These are phyloP conservation scores for Eremothecium cymbalariae DNA, from an alignment of 1,139 yeast genomes.

Conservation along the genomic window DNA sequence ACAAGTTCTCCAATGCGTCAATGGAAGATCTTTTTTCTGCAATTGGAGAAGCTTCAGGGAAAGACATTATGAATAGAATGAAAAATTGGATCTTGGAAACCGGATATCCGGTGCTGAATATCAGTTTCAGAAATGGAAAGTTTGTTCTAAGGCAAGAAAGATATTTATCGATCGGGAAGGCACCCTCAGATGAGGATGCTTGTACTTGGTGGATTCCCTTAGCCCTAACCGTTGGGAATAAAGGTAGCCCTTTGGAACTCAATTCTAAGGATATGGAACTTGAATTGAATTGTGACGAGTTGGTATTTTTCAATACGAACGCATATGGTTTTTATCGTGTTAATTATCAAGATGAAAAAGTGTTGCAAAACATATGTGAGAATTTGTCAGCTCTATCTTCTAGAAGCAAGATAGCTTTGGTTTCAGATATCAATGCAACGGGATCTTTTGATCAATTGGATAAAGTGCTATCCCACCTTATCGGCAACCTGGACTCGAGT, in stretches of 20 bases:
- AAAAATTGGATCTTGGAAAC: slow-evolving; percentile 55
- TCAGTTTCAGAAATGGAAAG: slow-evolving; percentile 27
- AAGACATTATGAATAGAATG: slow-evolving; percentile 48
- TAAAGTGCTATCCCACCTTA: slow-evolving; percentile 42
- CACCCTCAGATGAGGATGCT: slow-evolving; percentile 38
- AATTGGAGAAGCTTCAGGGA: slow-evolving; percentile 46
- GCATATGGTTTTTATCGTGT: slow-evolving; percentile 62
- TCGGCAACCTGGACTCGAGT: slow-evolving; percentile 41
- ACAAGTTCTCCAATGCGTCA: slow-evolving; percentile 53
- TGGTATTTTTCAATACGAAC: slow-evolving; percentile 55
- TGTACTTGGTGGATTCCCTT: slow-evolving; percentile 75
- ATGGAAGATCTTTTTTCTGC: slow-evolving; percentile 55
- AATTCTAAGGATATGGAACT: slow-evolving; percentile 40
- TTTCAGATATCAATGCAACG: slow-evolving; percentile 55
- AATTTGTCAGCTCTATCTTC: slow-evolving; percentile 41
- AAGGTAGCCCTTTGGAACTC: slow-evolving; percentile 31
- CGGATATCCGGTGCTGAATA: slow-evolving; percentile 57
- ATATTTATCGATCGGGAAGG: slow-evolving; percentile 51
- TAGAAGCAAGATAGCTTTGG: slow-evolving; percentile 57
- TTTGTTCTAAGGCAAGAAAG: slow-evolving; percentile 45
- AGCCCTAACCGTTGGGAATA: slow-evolving; percentile 33
- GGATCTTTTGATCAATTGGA: slow-evolving; percentile 56
- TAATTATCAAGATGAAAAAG: slow-evolving; percentile 42
- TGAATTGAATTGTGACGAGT: slow-evolving; percentile 29
- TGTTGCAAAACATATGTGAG: slow-evolving; percentile 39